These are phyloP conservation scores for Ogataea naganishii DNA, from an alignment of 805 yeast genomes.

Conservation along the genomic window DNA sequence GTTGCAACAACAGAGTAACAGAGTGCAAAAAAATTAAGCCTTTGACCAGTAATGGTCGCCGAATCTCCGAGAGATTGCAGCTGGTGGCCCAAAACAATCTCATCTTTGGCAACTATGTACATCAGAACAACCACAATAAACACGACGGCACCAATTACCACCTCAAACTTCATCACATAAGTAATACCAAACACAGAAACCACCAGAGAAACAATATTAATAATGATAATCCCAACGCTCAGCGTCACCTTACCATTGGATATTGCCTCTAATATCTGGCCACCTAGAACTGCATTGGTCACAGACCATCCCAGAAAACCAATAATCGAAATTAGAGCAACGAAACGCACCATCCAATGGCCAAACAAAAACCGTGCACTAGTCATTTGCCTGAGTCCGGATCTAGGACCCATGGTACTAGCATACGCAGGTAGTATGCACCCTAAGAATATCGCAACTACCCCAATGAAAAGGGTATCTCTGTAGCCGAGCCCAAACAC, in stretches of 20 bases:
- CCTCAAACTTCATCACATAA: conserved; percentile 60
- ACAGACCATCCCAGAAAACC: conserved; percentile 93
- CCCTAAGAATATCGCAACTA: conserved; percentile 59
- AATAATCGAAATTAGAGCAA: conserved; percentile 59
- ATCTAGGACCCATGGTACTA: conserved; percentile 80
- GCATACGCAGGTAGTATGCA: conserved; percentile 76
- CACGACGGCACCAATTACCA: conserved; percentile 61
- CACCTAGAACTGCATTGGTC: conserved; percentile 83
- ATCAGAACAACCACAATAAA: conserved; percentile 56
- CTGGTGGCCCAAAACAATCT: conserved; percentile 27
- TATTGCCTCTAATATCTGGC: conserved; percentile 65
- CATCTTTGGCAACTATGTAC: conserved; percentile 49
- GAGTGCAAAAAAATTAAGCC: conserved; percentile 64
- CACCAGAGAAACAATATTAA: conserved; percentile 51
- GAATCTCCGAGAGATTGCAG: conserved; percentile 27
- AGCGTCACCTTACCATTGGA: conserved; percentile 60
- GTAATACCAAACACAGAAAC: conserved; percentile 76
- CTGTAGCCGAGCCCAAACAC: conserved; percentile 60
- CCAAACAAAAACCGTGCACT: conserved; percentile 76
- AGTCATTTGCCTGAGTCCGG: conserved; percentile 87
- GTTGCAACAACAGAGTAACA: conserved; percentile 75
- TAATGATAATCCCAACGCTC: conserved; percentile 66
- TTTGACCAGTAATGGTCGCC: conserved; percentile 50
- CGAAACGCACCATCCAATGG: conserved; percentile 74
- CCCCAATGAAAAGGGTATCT: conserved; percentile 54